Base-by-base conservation (phyloP, 768 basidiomycete species). In the Antrodiella citrinella region DNA sequence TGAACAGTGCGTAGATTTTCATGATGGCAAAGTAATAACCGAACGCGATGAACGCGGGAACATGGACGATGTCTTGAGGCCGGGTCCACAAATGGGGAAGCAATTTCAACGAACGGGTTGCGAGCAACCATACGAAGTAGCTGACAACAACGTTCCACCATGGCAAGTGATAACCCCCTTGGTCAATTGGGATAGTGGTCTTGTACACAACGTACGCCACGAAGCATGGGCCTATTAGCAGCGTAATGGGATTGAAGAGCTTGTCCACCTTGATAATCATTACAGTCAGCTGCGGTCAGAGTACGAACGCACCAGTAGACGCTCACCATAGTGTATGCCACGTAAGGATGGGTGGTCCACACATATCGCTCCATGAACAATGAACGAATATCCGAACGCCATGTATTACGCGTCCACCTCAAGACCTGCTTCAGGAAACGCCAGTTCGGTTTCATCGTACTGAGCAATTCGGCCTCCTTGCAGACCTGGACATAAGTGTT, bases 381-480 rank as follows among this genome's bases (percentile, higher is more conserved):
- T 58, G 85, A 87, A 48, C 93, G 75, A 56, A 94, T 61, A 74
- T 95, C 92, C 1, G 85, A 88, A 47, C 92, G 72, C 91, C 93
- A 95, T 2, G 91, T 95, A 71, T 95, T 95, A 54, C 92, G 71
- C 13, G 91, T 95, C 92, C 91, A 94, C 54, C 92, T 72, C 48
- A 95, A 68, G 11, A 94, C 92, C 65, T 95, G 93, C 70, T 93
- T 92, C 67, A 94, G 69, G 71, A 95, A 95, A 47, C 89, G 76
- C 92, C 91, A 95, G 69, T 95, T 90, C 22, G 91, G 91, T 68
- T 95, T 95, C 92, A 94, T 97, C 47, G 91, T 94, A 63, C 83
- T 86, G 53, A 92, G 70, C 12, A 94, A 71, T 68, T 94, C 91
- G 12, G 82, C 85, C 68, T 90, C 86, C 63, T 78, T 80, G 72